These are phyloP conservation scores for Metschnikowia chrysomelidarum DNA, from an alignment of 805 yeast genomes.

Conservation along the genomic window DNA sequence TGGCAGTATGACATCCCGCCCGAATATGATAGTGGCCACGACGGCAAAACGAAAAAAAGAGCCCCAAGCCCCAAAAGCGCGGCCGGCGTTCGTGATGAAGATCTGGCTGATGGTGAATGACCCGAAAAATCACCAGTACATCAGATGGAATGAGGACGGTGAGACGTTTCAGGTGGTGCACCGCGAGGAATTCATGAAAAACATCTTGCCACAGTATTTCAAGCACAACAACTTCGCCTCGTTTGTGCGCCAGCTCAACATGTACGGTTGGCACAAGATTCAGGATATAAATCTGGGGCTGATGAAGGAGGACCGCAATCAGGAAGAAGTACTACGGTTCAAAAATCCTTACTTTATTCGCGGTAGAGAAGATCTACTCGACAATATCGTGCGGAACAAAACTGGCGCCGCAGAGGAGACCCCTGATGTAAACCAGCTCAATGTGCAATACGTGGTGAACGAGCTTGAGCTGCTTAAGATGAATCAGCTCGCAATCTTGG, in stretches of 20 bases:
- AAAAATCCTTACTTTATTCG: conserved; percentile 74
- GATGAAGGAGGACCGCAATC: conserved; percentile 42
- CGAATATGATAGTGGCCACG: conserved; percentile 11
- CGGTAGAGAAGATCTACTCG: conserved; percentile 81
- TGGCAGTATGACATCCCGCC: conserved; percentile 9
- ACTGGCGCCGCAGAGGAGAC: conserved; percentile 27
- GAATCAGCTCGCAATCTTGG: conserved; percentile 78
- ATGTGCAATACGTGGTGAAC: conserved; percentile 51
- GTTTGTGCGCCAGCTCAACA: conserved; percentile 92
- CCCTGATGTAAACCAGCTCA: conserved; percentile 32
- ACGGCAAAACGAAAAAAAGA: conserved; percentile 31
- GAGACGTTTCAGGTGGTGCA: conserved; percentile 79
- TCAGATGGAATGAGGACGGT: conserved; percentile 86
- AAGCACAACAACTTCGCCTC: conserved; percentile 95
- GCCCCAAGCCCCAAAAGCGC: conserved; percentile 43
- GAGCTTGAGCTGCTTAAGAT: conserved; percentile 76
- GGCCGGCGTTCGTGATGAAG: conserved; percentile 91
- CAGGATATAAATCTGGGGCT: conserved; percentile 87
- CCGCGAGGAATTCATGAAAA: conserved; percentile 80
- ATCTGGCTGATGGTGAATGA: conserved; percentile 97
- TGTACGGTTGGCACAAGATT: conserved; percentile 99
- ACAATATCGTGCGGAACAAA: conserved; percentile 78
- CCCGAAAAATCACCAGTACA: conserved; percentile 60
- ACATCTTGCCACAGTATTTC: conserved; percentile 85
- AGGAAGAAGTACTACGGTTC: conserved; percentile 88